Base-by-base conservation (phyloP, 495 filamentous ascomycete genomes). In the Halenospora varia region DNA sequence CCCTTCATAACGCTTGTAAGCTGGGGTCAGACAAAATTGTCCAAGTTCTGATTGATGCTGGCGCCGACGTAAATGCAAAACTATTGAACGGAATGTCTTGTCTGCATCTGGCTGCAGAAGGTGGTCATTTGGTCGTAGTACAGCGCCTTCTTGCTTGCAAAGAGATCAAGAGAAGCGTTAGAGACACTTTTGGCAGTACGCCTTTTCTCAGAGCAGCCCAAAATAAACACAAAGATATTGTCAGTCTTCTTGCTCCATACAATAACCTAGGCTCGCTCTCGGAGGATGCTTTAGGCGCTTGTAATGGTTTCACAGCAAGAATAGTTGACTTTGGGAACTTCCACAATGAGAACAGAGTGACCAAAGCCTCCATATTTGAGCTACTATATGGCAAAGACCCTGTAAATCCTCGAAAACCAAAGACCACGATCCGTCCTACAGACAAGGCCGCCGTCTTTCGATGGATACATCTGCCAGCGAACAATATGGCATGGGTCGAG, bases 391-490 rank as follows among this genome's bases (percentile, higher is more conserved):
- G 80, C 8, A 74, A 77, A 42, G 83, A 87, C 58, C 45, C 70
- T 10, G 72, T 82, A 51, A 81, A 83, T 57, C 75, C 80, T 51
- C 24, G 62, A 24, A 80, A 76, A 56, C 75, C 75, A 10, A 76
- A 75, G 25, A 68, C 85, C 15, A 77, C 73, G 4, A 80, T 84
- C 0, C 55, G 83, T 1, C 77, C 80, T 0, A 77, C 73, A 29
- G 77, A 84, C 52, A 73, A 76, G 59, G 75, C 75, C 6, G 77
- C 78, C n/a, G 72, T 81, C 29, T 88, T 87, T 58, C 72, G 85
- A 22, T 88, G 85, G 85, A 86, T 88, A 55, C 84, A 88, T 73
- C 70, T 88, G 0, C 85, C 85, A 4, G 83, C 84, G 0, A 86
- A 83, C 53, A 80, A 81, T 53, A 77, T 83, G 73, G 70, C 74